Conservation (phyloP, 1,139 yeast species). For the Spathaspora jeffriesii region DNA sequence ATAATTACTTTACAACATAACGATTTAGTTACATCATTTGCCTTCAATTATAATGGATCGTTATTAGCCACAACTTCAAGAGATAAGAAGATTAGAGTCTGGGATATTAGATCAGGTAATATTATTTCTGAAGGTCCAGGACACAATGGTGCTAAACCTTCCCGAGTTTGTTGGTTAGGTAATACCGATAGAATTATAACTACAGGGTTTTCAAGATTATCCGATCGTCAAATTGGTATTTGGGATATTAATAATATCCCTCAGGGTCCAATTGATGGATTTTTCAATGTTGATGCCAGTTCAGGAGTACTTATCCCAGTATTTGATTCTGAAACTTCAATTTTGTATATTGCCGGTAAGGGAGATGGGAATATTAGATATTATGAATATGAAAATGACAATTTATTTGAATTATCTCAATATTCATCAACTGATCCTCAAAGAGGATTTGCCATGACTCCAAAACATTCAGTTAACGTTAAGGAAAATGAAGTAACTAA, state of each 20-base stretch:
- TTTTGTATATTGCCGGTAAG: constrained; percentile 90
- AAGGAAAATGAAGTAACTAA: constrained; percentile 82
- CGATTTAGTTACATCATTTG: constrained; percentile 87
- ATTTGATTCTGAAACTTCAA: constrained; percentile 77
- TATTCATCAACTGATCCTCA: constrained; percentile 90
- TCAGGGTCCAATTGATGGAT: constrained; percentile 87
- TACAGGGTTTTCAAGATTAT: constrained; percentile 92
- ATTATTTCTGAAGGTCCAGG: constrained; percentile 83
- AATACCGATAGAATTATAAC: constrained; percentile 82
- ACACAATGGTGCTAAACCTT: constrained; percentile 89
- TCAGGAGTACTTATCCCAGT: constrained; percentile 94
- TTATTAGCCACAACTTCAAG: constrained; percentile 88
- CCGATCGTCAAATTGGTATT: constrained; percentile 93
- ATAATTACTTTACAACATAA: constrained; percentile 78
- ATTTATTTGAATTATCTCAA: constrained; percentile 79
- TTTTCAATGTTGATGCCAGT: constrained; percentile 80
- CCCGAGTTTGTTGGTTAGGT: constrained; percentile 90
- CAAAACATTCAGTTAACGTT: constrained; percentile 77
- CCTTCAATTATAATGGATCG: constrained; percentile 88
- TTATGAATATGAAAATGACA: constrained; percentile 83
- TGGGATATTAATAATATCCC: constrained; percentile 82
- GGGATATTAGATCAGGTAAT: constrained; percentile 83
- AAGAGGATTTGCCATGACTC: constrained; percentile 91
- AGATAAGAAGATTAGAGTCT: constrained; percentile 85
- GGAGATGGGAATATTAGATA: constrained; percentile 98